Percentiles rank a stretch among this genome's conserved stretches.
Evolutionary conservation across 2,329 filamentous ascomycete genomes (phyloP).

Genomic region (Davidsoniella virescens): DNA sequence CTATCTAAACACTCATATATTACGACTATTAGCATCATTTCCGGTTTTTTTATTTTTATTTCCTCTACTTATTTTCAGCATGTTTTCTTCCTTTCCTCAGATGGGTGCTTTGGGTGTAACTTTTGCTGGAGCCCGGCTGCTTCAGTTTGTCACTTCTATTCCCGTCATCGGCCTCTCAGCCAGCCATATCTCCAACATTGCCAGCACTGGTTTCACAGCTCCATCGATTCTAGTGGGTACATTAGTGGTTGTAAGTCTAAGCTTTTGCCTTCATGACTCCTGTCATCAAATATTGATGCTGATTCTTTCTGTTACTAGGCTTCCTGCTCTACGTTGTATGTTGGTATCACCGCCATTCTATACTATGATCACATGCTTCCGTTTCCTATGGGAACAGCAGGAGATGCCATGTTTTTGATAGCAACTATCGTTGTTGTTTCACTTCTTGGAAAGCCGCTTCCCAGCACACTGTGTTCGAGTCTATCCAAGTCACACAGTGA

Average conservation of each 20-base stretch:
- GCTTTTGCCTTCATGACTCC: not conserved
- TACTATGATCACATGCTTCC: constrained; percentile 64
- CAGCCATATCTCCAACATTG: constrained; percentile 69
- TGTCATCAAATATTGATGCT: constrained; percentile 8
- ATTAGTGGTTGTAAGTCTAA: constrained; percentile 54
- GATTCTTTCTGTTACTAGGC: constrained; percentile 35
- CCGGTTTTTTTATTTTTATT: too few species aligned
- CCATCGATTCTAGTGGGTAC: constrained; percentile 63
- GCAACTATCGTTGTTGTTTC: constrained; percentile 64
- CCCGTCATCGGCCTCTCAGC: constrained; percentile 64
- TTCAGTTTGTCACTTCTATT: constrained; percentile 57
- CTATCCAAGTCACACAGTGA: constrained; percentile 24
- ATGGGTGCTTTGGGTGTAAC: constrained; percentile 61
- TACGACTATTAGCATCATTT: not conserved
- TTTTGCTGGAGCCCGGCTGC: constrained; percentile 55
- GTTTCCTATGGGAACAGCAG: constrained; percentile 47
- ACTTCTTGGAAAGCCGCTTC: constrained; percentile 64
- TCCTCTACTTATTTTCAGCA: not conserved
- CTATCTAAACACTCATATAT: too few species aligned
- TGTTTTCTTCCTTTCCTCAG: not conserved
- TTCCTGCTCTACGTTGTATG: constrained; percentile 64
- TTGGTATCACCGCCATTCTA: constrained; percentile 63
- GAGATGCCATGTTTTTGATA: constrained; percentile 56
- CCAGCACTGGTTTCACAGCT: constrained; percentile 45
- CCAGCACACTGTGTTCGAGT: constrained; percentile 53